A percentile compares a stretch with the other conserved stretches of the same genome.
Conservation (phyloP, 2,329 filamentous ascomycete species). For the Aotearoamyces nothofagi region DNA sequence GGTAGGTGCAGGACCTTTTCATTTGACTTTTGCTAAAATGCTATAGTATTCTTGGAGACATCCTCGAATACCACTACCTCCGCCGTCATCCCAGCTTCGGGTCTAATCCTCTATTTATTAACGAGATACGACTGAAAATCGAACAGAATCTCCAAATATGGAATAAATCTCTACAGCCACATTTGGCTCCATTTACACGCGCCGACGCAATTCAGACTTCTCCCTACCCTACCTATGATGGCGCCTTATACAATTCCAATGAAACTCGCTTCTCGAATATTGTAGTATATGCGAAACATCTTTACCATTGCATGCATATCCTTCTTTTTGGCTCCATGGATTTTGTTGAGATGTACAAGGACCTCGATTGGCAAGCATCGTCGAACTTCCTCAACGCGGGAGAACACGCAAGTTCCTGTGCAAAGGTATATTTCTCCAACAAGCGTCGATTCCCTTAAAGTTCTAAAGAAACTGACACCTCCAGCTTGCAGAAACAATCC, state of each 20-base stretch:
- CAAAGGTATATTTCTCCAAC: neutral
- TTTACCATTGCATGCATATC: constrained; percentile 1
- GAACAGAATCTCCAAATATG: neutral
- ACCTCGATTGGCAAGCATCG: neutral
- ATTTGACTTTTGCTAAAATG: neutral
- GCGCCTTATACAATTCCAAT: too few species aligned
- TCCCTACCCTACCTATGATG: too few species aligned
- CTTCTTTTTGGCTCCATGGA: neutral
- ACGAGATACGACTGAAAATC: neutral
- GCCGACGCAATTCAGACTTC: too few species aligned
- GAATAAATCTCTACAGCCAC: too few species aligned
- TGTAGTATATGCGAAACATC: neutral
- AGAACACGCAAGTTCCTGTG: neutral
- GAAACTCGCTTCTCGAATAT: too few species aligned
- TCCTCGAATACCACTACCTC: neutral
- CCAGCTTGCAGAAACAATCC: neutral
- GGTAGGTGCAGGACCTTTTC: neutral
- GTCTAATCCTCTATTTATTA: neutral
- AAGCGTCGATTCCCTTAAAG: too few species aligned
- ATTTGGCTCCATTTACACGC: too few species aligned
- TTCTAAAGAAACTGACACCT: too few species aligned
- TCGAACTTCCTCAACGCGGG: neutral
- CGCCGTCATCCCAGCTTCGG: neutral
- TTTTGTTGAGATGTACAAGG: neutral
- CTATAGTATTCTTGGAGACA: neutral